phyloP scores from a whole-genome alignment of 371 early-diverging fungal species.

The Syncephalastrum sp. region DNA sequence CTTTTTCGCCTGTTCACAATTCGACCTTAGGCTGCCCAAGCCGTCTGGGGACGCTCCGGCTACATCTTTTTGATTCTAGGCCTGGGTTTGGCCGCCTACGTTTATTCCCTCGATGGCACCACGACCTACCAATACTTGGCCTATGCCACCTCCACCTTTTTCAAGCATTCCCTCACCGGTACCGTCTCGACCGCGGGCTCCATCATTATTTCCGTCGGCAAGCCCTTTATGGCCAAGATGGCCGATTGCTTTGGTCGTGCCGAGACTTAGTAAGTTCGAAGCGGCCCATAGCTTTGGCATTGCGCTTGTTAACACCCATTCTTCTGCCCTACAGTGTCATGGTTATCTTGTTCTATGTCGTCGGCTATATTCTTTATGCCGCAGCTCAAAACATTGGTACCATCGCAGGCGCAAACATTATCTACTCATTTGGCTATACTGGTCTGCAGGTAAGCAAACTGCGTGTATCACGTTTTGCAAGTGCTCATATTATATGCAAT shows the following conservation, averaged over 20 bases:
- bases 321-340: conserved; percentile 7
- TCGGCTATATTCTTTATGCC: conserved; percentile 22
- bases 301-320: too few relatives aligned
- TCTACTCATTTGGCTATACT: conserved; percentile 20
- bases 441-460: conserved; percentile 15
- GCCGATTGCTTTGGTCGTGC: conserved; percentile 23
- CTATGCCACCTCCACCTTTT: conserved; percentile 13
- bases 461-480: not conserved
- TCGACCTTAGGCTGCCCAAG: conserved; percentile 15
- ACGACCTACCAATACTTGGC: conserved; percentile 19
- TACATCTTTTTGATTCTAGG: conserved; percentile 13
- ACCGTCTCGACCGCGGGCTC: conserved; percentile 16
- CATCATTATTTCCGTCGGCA: conserved; percentile 20
- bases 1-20: not conserved
- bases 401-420: conserved; percentile 14
- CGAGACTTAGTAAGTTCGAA: conserved; percentile 15
- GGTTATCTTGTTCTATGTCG: conserved; percentile 10
- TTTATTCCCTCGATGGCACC: conserved; percentile 18
- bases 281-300: not conserved
- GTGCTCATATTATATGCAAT: too few relatives aligned
- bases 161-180: conserved; percentile 17
- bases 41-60: conserved; percentile 17
- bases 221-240: conserved; percentile 22
- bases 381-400: conserved; percentile 12
- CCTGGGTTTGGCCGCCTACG: conserved; percentile 14